Base-by-base conservation (phyloP, 208 protist genomes). In the Leptomonas pyrrhocoris region DNA sequence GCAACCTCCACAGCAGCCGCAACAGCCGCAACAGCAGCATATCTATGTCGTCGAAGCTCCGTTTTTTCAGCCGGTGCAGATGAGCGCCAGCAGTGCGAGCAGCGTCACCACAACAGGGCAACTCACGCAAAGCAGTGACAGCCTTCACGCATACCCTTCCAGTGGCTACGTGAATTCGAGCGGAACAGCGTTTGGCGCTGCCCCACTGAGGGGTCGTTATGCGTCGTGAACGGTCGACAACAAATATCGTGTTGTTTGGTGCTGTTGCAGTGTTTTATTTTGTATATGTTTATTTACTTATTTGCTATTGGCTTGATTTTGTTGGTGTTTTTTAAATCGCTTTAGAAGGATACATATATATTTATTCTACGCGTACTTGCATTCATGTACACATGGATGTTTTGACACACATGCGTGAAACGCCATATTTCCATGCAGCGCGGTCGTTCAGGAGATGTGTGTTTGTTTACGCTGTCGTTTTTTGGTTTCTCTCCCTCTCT, bases 1-100 rank as follows among this genome's bases (percentile, higher is more conserved):
- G 38, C 51, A 68, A 38, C 2, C n/a, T n/a, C 62, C 38, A 38
- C 23, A 28, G 11, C 56, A 43, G 30, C 59, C 25, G 12, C 71
- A 69, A 56, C 69, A 75, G 43, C 69, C 25, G 31, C 60, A 66
- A 40, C 60, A 68, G 50, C 60, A 68, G 58, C 69, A 59, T 38
- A 59, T 77, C 23, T 77, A 59, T 40, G 12, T 70, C 1, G 36
- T 77, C 1, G 55, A 59, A 13, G 30, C 63, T 13, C 71, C 71
- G 16, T 66, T 56, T 34, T 55, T 60, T 31, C 58, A 66, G 13
- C n/a, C 27, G 2, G 56, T 68, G 61, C 27, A 64, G 40, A 50
- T 50, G 38, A 60, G 46, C 31, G 46, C 38, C 59, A 50, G 59
- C 40, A 45, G 25, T 11, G 31, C 43, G 36, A 55, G 27, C 19